phyloP scores from a whole-genome alignment of 257 asterid genomes.

The Solanum neorickii region DNA sequence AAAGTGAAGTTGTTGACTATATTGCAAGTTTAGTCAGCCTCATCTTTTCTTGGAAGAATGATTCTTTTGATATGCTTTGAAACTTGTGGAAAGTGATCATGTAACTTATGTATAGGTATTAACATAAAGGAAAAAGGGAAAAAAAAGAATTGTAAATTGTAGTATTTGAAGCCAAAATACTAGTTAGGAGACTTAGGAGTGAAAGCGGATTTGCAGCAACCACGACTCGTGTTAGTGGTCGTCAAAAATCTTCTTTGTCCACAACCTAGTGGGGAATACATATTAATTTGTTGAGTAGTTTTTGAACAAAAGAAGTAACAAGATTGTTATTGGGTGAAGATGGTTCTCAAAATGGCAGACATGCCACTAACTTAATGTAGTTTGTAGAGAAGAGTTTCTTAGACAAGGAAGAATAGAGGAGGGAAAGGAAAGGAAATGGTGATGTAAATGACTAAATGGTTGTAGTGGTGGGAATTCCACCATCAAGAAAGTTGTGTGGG shows the following conservation, averaged over 20 bases:
- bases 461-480: constrained; percentile 29
- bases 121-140: background rate
- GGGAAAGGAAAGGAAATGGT: constrained; percentile 2
- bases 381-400: background rate
- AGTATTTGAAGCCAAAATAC: background rate
- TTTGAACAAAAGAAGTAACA: background rate
- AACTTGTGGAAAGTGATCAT: constrained; percentile 19
- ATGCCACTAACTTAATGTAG: constrained; percentile 7
- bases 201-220: background rate
- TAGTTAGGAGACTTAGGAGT: background rate
- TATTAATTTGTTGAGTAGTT: background rate
- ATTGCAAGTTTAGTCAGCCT: constrained; percentile 16
- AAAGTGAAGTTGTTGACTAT: constrained; percentile 5
- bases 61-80: constrained; percentile 24
- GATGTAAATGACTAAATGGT: constrained; percentile 6
- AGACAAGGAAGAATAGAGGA: constrained; percentile 4
- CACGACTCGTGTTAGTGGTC: background rate
- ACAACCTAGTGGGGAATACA: background rate
- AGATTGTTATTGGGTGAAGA: background rate
- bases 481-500: constrained; percentile 12
- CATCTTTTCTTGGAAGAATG: constrained; percentile 8
- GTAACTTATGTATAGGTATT: constrained; percentile 14
- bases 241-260: background rate
- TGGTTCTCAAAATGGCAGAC: constrained; percentile 30
- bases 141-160: background rate